These are phyloP conservation scores for Saturnispora halmiae DNA, from an alignment of 805 yeast genomes.

Conservation along the genomic window DNA sequence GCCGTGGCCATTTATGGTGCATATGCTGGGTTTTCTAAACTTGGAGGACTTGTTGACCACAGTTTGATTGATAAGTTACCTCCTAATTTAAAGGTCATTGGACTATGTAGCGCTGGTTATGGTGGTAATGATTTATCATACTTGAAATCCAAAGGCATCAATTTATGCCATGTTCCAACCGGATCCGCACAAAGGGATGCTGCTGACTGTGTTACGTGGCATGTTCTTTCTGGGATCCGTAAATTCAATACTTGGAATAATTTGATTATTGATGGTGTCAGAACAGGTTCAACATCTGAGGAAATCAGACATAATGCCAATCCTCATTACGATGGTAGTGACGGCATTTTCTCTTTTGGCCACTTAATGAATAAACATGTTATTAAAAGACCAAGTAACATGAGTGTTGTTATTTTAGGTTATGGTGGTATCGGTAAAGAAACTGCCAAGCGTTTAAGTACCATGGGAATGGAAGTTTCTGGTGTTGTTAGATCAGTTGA, in stretches of 20 bases:
- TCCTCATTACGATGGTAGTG: conserved; percentile 11
- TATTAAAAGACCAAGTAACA: conserved; percentile 27
- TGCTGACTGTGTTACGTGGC: conserved; percentile 58
- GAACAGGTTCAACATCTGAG: conserved; percentile 25
- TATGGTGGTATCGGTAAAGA: conserved; percentile 68
- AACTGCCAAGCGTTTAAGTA: conserved; percentile 46
- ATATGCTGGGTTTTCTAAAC: conserved; percentile 38
- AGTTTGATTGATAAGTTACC: conserved; percentile 37
- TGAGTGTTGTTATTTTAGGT: conserved; percentile 57
- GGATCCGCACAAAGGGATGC: conserved; percentile 49
- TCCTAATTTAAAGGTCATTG: conserved; percentile 34
- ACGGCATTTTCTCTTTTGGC: conserved; percentile 14
- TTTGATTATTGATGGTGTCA: conserved; percentile 17
- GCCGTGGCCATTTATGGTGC: conserved; percentile 44
- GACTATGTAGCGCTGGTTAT: conserved; percentile 48
- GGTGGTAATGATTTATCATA: conserved; percentile 35
- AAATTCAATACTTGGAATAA: conserved; percentile 41
- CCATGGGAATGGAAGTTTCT: conserved; percentile 56
- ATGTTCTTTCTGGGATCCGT: conserved; percentile 53
- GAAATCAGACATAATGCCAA: conserved; percentile 33
- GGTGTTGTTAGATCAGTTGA: conserved; percentile 44
- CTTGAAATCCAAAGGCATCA: conserved; percentile 33
- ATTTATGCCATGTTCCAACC: conserved; percentile 53
- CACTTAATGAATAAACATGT: conserved; percentile 12
- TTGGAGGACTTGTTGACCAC: conserved; percentile 37